A percentile compares a stretch with the other conserved stretches of the same genome.
Conservation (phyloP, 108 stramenopile genomes). For the Nitzschia palea region DNA sequence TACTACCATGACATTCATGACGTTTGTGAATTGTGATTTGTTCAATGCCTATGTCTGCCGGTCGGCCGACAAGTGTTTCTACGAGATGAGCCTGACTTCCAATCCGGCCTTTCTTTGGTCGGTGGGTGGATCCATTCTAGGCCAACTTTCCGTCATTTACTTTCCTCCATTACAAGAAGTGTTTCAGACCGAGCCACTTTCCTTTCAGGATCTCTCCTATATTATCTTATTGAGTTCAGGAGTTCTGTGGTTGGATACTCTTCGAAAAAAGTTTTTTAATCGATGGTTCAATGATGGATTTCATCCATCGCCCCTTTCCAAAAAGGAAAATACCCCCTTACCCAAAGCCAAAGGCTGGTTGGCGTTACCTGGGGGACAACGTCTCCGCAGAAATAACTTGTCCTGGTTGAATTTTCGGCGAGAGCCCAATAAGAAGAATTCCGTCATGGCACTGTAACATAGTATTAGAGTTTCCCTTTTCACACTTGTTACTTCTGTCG, state of each 20-base stretch:
- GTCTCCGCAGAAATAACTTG: neutral
- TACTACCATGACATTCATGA: constrained; percentile 98
- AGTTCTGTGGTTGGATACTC: constrained; percentile 81
- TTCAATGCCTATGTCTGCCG: constrained; percentile 96
- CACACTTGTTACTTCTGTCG: no score
- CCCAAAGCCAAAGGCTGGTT: constrained; percentile 1
- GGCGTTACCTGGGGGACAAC: neutral
- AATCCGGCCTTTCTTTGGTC: constrained; percentile 92
- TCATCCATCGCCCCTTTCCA: constrained; percentile 34
- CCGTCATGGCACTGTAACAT: constrained; percentile 17
- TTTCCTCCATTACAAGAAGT: constrained; percentile 87
- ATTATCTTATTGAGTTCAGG: constrained; percentile 80
- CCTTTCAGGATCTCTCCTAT: constrained; percentile 69
- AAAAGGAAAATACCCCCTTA: constrained; percentile 29
- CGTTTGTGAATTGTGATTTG: constrained; percentile 95
- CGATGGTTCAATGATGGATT: constrained; percentile 70
- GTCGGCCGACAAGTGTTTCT: constrained; percentile 75
- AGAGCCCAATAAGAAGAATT: constrained; percentile 10
- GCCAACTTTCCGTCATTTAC: constrained; percentile 92
- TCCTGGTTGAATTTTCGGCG: constrained; percentile 27
- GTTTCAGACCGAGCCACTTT: constrained; percentile 93
- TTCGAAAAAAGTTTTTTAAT: constrained; percentile 87
- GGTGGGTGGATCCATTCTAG: constrained; percentile 78
- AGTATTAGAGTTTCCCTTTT: neutral
- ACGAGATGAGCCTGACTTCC: constrained; percentile 73